phyloP scores from a whole-genome alignment of 75 land plant genomes.

The Adiantum capillusveneris region DNA sequence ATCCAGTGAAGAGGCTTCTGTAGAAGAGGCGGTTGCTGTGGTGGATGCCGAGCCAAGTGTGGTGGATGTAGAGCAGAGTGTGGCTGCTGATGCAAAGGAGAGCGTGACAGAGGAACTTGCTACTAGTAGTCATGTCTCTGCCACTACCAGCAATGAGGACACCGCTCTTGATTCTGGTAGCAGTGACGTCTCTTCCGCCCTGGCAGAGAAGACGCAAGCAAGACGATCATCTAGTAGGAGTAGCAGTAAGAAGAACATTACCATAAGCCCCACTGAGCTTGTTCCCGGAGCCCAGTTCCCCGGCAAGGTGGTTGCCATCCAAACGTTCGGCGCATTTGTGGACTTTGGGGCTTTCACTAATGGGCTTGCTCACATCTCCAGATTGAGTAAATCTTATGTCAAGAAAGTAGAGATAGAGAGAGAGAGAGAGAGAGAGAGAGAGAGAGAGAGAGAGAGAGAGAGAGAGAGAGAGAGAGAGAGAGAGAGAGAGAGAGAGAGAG shows the following conservation, averaged over 20 bases:
- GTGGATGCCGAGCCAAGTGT: background rate
- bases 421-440: slow-evolving; percentile 83
- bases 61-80: background rate
- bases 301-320: slow-evolving; percentile 81
- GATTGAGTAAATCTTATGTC: slow-evolving; percentile 64
- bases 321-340: slow-evolving; percentile 90
- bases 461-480: too few species aligned
- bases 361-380: slow-evolving; percentile 90
- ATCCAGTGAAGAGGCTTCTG: background rate
- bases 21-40: slow-evolving; percentile 3
- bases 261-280: slow-evolving; percentile 69
- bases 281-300: slow-evolving; percentile 69
- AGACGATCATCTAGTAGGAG: slow-evolving; percentile 3
- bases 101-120: background rate
- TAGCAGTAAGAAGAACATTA: slow-evolving; percentile 28
- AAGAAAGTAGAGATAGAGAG: slow-evolving; percentile 58
- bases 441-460: too few species aligned
- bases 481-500: too few species aligned
- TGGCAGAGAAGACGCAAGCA: slow-evolving; percentile 1
- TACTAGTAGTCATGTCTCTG: too few species aligned
- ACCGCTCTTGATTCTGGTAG: too few species aligned
- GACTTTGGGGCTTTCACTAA: slow-evolving; percentile 91
- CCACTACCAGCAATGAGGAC: too few species aligned
- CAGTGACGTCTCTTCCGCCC: background rate
- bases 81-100: background rate